Evolutionary conservation across 441 rosid species (phyloP).

Genomic region (Erodium trifolium): DNA sequence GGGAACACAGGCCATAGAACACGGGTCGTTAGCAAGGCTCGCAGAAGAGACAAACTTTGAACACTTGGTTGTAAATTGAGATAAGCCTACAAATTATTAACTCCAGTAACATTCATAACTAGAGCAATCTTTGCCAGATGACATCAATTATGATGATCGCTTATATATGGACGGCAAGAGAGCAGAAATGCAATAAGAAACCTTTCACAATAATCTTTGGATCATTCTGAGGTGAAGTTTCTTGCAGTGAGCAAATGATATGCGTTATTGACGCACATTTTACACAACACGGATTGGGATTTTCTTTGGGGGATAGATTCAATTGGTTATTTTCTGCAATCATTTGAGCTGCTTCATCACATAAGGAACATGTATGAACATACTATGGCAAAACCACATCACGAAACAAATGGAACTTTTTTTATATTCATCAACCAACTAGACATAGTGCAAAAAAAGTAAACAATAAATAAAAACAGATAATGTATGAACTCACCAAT

Average conservation of each 20-base stretch:
- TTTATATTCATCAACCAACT: background rate
- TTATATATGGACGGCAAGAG: background rate
- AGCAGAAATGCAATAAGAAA: background rate
- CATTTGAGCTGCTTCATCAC: no score
- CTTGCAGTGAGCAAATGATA: constrained; percentile 3
- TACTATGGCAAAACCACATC: no score
- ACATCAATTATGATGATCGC: background rate
- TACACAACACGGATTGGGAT: no score
- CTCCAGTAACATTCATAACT: background rate
- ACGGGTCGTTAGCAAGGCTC: background rate
- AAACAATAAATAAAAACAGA: background rate
- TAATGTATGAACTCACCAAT: constrained; percentile 45
- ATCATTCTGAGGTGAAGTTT: background rate
- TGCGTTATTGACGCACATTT: background rate
- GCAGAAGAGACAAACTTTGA: background rate
- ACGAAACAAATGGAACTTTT: background rate
- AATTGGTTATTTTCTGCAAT: no score
- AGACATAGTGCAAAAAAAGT: background rate
- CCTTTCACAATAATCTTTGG: background rate
- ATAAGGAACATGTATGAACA: no score
- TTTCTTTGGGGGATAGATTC: no score
- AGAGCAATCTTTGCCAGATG: background rate
- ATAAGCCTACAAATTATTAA: background rate
- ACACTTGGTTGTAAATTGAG: background rate
- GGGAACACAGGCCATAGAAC: background rate